Evolutionary conservation across 805 yeast genomes (phyloP), one percentile per base, ranked within the genome.

Genomic region (Jamesozyma jinghongensis): DNA sequence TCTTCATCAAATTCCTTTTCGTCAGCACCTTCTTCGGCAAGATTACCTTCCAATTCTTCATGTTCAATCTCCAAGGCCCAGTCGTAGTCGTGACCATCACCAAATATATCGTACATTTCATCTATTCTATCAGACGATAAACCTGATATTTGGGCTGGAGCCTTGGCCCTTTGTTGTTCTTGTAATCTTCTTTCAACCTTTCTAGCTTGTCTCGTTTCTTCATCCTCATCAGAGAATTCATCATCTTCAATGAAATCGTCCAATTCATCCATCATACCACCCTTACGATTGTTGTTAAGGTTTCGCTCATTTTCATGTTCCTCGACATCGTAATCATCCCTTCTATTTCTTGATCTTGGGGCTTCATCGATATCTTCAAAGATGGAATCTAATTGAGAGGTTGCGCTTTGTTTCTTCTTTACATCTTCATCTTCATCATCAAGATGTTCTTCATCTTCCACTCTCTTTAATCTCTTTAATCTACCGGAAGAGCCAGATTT

Each of bases 161-260:
- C 66, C 34, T 63, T 73, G 60, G 77, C 65, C 51, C 73, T 61
- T 46, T 65, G 66, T 46, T 67, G 64, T 48, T 70, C 62, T 33
- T 56, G 50, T 37, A 50, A 36, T 39, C 46, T 58, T 34, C 61
- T 52, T 40, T 59, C 63, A 35, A 51, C 51, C 27, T 53, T 45
- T 58, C 70, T 62, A 44, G 61, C 57, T 40, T 70, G 66, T 30
- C 70, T 70, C 18, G 71, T 70, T 40, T 65, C 73, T 50, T 72
- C 73, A 42, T 71, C 77, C 55, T 87, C 95, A 52, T 86, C 97
- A 7, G 94, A 85, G 55, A 83, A 82, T 60, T 88, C 97, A 62
- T 92, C 98, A 46, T 90, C 97, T 63, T 90, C 98, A 51, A 92
- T 92, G 65, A 92, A 92, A 58, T 88, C 98, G 59, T 87, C 98